Evolutionary conservation across 164 flowering plant species (phyloP).

Genomic region (Vitis labrusca): DNA sequence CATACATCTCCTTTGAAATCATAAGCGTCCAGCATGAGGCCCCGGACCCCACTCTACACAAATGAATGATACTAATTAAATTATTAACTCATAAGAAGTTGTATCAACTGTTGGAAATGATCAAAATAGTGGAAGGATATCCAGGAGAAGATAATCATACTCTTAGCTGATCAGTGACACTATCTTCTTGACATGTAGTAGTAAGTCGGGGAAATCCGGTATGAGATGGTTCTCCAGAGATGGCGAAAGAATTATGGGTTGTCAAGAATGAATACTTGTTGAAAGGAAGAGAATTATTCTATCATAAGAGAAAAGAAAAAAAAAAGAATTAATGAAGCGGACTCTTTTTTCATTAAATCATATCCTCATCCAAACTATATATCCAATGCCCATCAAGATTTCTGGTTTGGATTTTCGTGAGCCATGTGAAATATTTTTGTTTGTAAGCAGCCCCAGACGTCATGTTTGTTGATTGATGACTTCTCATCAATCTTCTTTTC

Average conservation of each 20-base stretch:
- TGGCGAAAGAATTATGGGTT: slow-evolving; percentile 23
- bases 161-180: slow-evolving; percentile 19
- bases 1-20: slow-evolving; percentile 69
- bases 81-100: background rate
- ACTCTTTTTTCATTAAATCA: background rate
- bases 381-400: no score
- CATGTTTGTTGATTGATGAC: no score
- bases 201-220: slow-evolving; percentile 8
- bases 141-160: slow-evolving; percentile 4
- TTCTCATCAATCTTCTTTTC: no score
- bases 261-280: slow-evolving; percentile 20
- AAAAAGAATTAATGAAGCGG: background rate
- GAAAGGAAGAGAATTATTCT: slow-evolving; percentile 18
- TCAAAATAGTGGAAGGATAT: no score
- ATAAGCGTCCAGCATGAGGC: slow-evolving; percentile 70
- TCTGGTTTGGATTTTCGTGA: no score
- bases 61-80: background rate
- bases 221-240: slow-evolving; percentile 8
- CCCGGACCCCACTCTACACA: slow-evolving; percentile 77
- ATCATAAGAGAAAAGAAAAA: background rate
- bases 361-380: no score
- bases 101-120: background rate
- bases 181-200: slow-evolving; percentile 13
- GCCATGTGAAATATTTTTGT: no score
- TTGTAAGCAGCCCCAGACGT: no score